phyloP scores from a whole-genome alignment of 2,329 filamentous ascomycete species.

The Dactylellina parvicollis region DNA sequence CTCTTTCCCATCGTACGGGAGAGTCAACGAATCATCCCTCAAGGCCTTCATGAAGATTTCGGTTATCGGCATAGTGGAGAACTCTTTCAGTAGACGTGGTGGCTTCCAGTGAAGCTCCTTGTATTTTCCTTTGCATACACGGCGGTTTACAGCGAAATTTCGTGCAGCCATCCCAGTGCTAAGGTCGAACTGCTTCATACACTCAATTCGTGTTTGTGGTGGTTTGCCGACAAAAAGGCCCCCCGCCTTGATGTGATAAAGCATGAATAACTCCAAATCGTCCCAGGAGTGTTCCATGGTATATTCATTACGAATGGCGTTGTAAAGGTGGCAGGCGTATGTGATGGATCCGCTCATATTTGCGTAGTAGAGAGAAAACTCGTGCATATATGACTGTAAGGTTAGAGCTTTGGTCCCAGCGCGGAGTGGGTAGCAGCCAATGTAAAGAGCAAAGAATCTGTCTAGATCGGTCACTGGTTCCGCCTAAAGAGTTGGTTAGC shows the following conservation, averaged over 20 bases:
- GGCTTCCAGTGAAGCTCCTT: background rate
- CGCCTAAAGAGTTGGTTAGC: background rate
- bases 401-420: background rate
- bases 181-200: conserved; percentile 5
- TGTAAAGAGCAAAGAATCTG: background rate
- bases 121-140: background rate
- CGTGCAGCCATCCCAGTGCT: background rate
- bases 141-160: conserved; percentile 3
- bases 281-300: background rate
- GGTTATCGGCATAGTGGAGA: background rate
- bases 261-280: conserved; percentile 8
- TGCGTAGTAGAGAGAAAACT: background rate
- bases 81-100: background rate
- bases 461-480: background rate
- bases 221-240: conserved; percentile 2
- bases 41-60: background rate
- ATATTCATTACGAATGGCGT: background rate
- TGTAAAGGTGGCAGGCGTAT: conserved; percentile 14
- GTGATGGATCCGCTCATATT: background rate
- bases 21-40: background rate
- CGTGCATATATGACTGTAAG: conserved; percentile 1
- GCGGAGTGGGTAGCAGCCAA: background rate
- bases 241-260: background rate
- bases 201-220: background rate
- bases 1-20: background rate